Conservation (phyloP, 2,329 filamentous ascomycete species). For the Xylaria digitata region DNA sequence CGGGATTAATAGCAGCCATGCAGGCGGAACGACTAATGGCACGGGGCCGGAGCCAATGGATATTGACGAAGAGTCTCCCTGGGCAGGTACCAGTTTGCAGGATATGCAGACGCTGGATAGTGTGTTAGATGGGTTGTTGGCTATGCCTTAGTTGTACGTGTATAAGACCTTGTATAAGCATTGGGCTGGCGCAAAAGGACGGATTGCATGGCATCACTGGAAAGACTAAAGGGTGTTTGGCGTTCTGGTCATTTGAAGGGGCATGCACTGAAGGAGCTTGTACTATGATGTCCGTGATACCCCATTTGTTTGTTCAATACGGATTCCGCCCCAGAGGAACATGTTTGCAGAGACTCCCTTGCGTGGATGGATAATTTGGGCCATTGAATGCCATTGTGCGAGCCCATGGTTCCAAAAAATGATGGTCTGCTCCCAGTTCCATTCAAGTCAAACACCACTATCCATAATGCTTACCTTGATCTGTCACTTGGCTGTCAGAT, state of each 20-base stretch:
- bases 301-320: conserved; percentile 33
- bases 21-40: conserved; percentile 56
- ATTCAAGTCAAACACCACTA: background rate
- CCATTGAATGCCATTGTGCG: background rate
- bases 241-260: conserved; percentile 22
- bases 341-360: background rate
- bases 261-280: conserved; percentile 20
- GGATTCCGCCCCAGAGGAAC: conserved; percentile 14
- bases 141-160: conserved; percentile 51
- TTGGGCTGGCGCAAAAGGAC: conserved; percentile 37
- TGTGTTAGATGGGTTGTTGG: conserved; percentile 67
- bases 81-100: conserved; percentile 68
- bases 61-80: conserved; percentile 65
- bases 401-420: background rate
- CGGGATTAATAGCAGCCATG: conserved; percentile 21
- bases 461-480: background rate
- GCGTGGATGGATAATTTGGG: conserved; percentile 5
- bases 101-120: conserved; percentile 66
- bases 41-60: conserved; percentile 67
- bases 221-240: conserved; percentile 38
- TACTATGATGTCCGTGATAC: conserved; percentile 36
- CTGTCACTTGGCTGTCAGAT: no score
- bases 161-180: conserved; percentile 29
- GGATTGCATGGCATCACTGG: conserved; percentile 31
- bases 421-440: background rate